Conservation (phyloP, 2,329 filamentous ascomycete genomes). For the Beauveria asiatica region DNA sequence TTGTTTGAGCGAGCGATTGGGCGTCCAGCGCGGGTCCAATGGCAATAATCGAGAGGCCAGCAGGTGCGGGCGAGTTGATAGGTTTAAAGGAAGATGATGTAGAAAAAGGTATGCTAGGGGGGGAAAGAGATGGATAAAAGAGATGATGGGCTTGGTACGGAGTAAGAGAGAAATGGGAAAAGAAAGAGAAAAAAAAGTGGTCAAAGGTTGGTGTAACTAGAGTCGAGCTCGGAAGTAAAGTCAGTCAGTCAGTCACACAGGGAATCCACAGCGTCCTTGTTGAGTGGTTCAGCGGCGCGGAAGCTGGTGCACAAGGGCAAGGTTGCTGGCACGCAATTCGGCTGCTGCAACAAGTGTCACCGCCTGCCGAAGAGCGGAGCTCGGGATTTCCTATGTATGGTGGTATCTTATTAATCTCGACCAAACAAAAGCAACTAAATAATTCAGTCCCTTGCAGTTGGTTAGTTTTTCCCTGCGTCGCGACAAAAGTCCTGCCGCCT, state of each 20-base stretch:
- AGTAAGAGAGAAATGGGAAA: not conserved
- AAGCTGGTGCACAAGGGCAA: not conserved
- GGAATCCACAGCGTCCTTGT: not conserved
- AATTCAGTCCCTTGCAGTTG: no score
- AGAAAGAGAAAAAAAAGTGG: not conserved
- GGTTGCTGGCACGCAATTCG: constrained; percentile 5
- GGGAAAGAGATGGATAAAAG: not conserved
- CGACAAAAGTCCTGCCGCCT: no score
- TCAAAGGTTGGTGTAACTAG: not conserved
- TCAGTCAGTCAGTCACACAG: not conserved
- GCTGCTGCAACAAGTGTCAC: not conserved
- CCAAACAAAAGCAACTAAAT: no score
- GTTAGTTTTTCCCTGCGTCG: no score
- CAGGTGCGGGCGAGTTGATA: not conserved
- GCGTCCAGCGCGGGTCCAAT: constrained; percentile 6
- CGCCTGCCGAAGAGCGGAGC: constrained; percentile 5
- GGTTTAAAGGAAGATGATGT: not conserved
- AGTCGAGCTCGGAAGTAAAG: not conserved
- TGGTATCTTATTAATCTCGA: no score
- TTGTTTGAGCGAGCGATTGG: not conserved
- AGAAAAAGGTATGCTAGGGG: not conserved
- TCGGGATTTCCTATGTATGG: not conserved
- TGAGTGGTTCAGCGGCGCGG: not conserved
- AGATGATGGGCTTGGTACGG: not conserved
- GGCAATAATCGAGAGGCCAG: not conserved